Evolutionary conservation across 2,329 filamentous ascomycete genomes (phyloP).

Genomic region (Pseudogymnoascus sp.): DNA sequence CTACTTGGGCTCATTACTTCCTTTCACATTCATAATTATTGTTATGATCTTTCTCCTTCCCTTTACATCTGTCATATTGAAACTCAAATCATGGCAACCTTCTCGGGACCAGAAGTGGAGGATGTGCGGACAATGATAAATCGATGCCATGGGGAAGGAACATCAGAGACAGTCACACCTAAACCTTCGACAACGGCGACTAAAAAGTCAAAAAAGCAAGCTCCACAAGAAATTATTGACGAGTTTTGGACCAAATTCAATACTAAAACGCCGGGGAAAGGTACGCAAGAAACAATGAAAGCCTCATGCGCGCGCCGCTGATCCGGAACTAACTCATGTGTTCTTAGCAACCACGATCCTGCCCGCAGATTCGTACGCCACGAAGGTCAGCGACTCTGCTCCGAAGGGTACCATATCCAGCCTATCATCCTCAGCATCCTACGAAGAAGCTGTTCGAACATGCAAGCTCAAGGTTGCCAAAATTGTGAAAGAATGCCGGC

Average conservation of each 20-base stretch:
- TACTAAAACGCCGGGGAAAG: conserved; percentile 62
- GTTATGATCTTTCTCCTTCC: not conserved
- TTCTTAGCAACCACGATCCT: conserved; percentile 56
- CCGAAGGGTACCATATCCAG: conserved; percentile 45
- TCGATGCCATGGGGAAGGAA: not conserved
- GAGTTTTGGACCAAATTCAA: conserved; percentile 68
- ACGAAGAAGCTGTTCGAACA: conserved; percentile 60
- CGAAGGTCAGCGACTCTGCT: conserved; percentile 47
- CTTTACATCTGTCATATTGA: not conserved
- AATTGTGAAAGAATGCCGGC: conserved; percentile 57
- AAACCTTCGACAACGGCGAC: conserved; percentile 1
- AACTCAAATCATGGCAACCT: not conserved
- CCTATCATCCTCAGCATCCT: conserved; percentile 55
- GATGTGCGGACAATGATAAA: not conserved
- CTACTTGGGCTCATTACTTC: not conserved
- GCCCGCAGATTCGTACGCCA: conserved; percentile 57
- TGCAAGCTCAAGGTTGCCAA: conserved; percentile 58
- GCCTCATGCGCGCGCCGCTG: not conserved
- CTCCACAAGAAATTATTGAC: conserved; percentile 60
- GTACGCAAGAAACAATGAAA: conserved; percentile 25
- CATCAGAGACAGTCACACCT: not conserved
- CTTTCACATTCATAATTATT: not conserved
- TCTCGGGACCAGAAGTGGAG: not conserved
- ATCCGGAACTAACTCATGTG: not conserved
- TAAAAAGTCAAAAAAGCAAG: conserved; percentile 39